Conservation (phyloP, 192 early-diverging fungal genomes). For the Coemansia sp. region DNA sequence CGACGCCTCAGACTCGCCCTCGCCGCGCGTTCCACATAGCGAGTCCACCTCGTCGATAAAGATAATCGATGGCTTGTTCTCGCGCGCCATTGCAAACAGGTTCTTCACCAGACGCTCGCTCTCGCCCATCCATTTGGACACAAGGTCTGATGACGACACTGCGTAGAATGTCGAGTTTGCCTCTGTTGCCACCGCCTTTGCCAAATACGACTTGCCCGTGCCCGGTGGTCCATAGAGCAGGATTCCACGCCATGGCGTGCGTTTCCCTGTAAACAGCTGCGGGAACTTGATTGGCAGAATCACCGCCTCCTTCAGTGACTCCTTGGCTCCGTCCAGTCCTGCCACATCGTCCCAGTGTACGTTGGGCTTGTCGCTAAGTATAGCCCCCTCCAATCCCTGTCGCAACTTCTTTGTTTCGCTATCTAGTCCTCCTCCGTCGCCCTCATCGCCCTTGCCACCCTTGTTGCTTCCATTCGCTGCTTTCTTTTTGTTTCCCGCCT, state of each 20-base stretch:
- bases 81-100: slow-evolving; percentile 90
- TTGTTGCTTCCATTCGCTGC: slow-evolving; percentile 19
- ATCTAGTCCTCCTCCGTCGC: slow-evolving; percentile 64
- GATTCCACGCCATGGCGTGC: slow-evolving; percentile 96
- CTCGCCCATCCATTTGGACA: slow-evolving; percentile 99
- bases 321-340: slow-evolving; percentile 92
- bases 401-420: slow-evolving; percentile 80
- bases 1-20: slow-evolving; percentile 94
- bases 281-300: slow-evolving; percentile 98
- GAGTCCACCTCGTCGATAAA: slow-evolving; percentile 99
- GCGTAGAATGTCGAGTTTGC: slow-evolving; percentile 96
- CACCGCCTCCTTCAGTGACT: slow-evolving; percentile 96
- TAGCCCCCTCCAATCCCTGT: slow-evolving; percentile 70
- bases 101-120: slow-evolving; percentile 93
- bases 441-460: slow-evolving; percentile 12
- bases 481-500: slow-evolving; percentile 47
- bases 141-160: slow-evolving; percentile 95
- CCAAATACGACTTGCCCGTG: slow-evolving; percentile 96
- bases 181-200: slow-evolving; percentile 98
- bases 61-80: slow-evolving; percentile 92
- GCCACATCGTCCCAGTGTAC: slow-evolving; percentile 97
- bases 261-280: slow-evolving; percentile 92
- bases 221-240: slow-evolving; percentile 96
- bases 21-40: slow-evolving; percentile 90
- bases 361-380: slow-evolving; percentile 95